A percentile compares a stretch with the other conserved stretches of the same genome.
These are phyloP conservation scores for Luvunga scandens DNA, from an alignment of 345 rosid genomes.

Conservation along the genomic window DNA sequence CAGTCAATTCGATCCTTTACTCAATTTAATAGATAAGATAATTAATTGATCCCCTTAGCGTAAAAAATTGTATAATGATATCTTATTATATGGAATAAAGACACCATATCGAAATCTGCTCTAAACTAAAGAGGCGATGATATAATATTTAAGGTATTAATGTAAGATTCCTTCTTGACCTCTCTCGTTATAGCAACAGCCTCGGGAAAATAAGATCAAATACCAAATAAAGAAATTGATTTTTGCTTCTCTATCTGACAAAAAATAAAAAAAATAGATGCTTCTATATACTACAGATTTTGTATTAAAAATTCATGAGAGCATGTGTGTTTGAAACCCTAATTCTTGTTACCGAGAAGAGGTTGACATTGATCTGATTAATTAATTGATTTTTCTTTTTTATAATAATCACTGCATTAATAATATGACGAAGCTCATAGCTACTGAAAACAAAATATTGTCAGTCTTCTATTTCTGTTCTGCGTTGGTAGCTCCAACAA, in stretches of 20 bases:
- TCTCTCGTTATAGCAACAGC: conserved; percentile 9
- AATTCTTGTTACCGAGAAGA: conserved; percentile 32
- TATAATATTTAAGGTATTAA: conserved; percentile 22
- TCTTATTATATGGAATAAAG: neutral
- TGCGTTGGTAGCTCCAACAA: conserved; percentile 15
- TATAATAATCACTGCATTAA: conserved; percentile 16
- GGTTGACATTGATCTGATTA: conserved; percentile 36
- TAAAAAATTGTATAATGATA: neutral
- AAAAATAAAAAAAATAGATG: conserved; percentile 20
- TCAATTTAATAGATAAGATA: neutral
- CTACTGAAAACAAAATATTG: conserved; percentile 24
- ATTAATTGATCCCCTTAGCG: neutral
- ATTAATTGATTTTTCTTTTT: conserved; percentile 10
- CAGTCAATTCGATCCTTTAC: neutral
- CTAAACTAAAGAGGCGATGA: neutral
- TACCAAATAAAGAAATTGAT: neutral
- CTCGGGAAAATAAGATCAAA: conserved; percentile 19
- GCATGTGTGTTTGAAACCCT: conserved; percentile 21
- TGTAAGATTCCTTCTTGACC: conserved; percentile 31
- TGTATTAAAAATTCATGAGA: conserved; percentile 12
- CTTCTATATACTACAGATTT: conserved; percentile 6
- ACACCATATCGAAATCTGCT: neutral
- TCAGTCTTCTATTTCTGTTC: conserved; percentile 28
- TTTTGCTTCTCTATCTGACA: conserved; percentile 10
- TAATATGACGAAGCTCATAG: conserved; percentile 5